Conservation (phyloP, 1,284 basidiomycete genomes). For the Volvariella surrecta region DNA sequence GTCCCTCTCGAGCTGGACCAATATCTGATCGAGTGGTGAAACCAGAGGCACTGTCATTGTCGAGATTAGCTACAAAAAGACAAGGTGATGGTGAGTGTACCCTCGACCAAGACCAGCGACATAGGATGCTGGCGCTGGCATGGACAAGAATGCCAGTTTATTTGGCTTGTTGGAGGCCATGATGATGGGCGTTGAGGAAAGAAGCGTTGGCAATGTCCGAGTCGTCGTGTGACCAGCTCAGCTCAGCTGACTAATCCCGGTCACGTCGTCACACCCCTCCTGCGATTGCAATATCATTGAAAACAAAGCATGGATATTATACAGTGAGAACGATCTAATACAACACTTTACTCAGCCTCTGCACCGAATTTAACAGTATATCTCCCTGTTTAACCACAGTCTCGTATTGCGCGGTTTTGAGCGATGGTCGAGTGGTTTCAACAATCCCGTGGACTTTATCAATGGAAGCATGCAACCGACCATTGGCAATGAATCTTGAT, state of each 20-base stretch:
- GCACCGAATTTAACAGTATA: slow-evolving; percentile 74
- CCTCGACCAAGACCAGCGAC: slow-evolving; percentile 96
- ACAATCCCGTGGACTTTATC: slow-evolving; percentile 94
- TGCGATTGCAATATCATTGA: no score
- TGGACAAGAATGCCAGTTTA: slow-evolving; percentile 75
- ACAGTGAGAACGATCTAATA: slow-evolving; percentile 31
- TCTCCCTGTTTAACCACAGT: slow-evolving; percentile 60
- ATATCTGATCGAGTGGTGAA: slow-evolving; percentile 99
- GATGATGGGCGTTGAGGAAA: no score
- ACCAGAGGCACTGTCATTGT: slow-evolving; percentile 74
- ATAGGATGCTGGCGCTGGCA: slow-evolving; percentile 89
- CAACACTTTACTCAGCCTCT: slow-evolving; percentile 68
- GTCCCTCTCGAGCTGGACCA: slow-evolving; percentile 92
- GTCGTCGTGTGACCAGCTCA: no score
- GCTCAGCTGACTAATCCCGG: no score
- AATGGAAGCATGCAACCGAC: slow-evolving; percentile 86
- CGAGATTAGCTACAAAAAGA: slow-evolving; percentile 6
- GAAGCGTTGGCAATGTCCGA: no score
- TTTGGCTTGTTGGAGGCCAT: slow-evolving; percentile 37
- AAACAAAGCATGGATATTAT: no score
- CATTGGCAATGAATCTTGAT: slow-evolving; percentile 87
- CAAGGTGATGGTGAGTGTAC: slow-evolving; percentile 31
- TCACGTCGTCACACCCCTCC: no score
- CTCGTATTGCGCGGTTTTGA: slow-evolving; percentile 89
- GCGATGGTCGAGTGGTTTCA: slow-evolving; percentile 83